Evolutionary conservation across 2,329 filamentous ascomycete genomes (phyloP).

Genomic region (Cyphellophora europaea): DNA sequence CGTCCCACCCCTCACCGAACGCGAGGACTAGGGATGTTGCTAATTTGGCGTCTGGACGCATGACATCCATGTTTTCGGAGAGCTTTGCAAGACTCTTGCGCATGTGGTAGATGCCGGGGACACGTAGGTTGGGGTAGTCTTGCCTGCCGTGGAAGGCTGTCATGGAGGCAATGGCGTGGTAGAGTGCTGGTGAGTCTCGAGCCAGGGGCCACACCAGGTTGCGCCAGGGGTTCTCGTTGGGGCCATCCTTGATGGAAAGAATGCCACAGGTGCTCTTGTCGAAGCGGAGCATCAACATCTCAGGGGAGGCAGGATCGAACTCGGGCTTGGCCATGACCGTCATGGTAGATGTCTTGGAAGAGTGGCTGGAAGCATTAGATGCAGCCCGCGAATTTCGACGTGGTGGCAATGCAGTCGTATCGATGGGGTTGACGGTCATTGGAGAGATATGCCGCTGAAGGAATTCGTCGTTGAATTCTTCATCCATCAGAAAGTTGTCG

Average conservation of each 20-base stretch:
- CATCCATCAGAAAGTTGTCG: too few relatives aligned
- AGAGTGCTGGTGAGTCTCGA: slow-evolving; percentile 53
- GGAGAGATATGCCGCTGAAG: too few relatives aligned
- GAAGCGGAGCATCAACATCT: slow-evolving; percentile 55
- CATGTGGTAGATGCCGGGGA: slow-evolving; percentile 61
- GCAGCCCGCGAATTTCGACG: slow-evolving; percentile 28
- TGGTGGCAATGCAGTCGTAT: slow-evolving; percentile 7
- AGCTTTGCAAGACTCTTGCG: slow-evolving; percentile 52
- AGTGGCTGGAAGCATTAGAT: slow-evolving; percentile 24
- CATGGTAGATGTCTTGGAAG: slow-evolving; percentile 18
- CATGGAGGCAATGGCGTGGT: slow-evolving; percentile 60
- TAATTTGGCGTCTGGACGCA: slow-evolving; percentile 48
- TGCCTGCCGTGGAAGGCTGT: slow-evolving; percentile 51
- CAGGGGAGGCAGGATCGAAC: slow-evolving; percentile 44
- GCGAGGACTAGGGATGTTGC: slow-evolving; percentile 61
- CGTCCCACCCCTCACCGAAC: slow-evolving; percentile 64
- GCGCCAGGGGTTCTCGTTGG: slow-evolving; percentile 62
- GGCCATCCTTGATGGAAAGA: slow-evolving; percentile 60
- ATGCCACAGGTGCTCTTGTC: slow-evolving; percentile 61
- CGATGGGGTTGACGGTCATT: not conserved
- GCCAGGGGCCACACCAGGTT: slow-evolving; percentile 62
- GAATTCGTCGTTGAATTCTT: slow-evolving; percentile 51
- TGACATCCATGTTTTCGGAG: slow-evolving; percentile 50
- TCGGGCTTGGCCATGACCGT: slow-evolving; percentile 31
- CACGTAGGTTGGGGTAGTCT: slow-evolving; percentile 46